Conservation (phyloP, 1,284 basidiomycete species). For the Pseudozyma tsukubaensis region DNA sequence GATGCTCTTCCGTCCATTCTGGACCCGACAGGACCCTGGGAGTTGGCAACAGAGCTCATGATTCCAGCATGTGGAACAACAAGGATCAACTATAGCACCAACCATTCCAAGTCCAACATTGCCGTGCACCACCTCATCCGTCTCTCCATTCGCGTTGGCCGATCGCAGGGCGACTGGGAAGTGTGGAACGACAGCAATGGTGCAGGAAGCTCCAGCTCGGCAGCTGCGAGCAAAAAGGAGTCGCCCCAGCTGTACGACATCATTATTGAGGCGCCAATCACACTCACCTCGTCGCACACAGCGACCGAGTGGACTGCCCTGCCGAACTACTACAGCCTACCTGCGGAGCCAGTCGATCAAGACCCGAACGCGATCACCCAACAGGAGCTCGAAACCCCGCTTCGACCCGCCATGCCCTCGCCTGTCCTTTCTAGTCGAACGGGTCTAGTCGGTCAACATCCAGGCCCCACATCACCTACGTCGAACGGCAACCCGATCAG, state of each 20-base stretch:
- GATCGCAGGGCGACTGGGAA: slow-evolving; percentile 46
- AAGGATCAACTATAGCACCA: slow-evolving; percentile 82
- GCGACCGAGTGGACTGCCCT: slow-evolving; percentile 62
- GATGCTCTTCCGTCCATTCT: slow-evolving; percentile 67
- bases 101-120: slow-evolving; percentile 84
- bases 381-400: slow-evolving; percentile 13
- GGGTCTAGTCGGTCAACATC: slow-evolving; percentile 16
- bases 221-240: slow-evolving; percentile 3
- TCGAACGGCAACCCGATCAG: slow-evolving; percentile 7
- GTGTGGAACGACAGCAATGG: slow-evolving; percentile 10
- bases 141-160: slow-evolving; percentile 84
- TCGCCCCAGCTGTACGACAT: slow-evolving; percentile 77
- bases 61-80: slow-evolving; percentile 66
- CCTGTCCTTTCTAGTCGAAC: slow-evolving; percentile 30
- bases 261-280: slow-evolving; percentile 83
- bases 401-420: slow-evolving; percentile 31
- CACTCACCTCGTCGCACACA: slow-evolving; percentile 69
- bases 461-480: slow-evolving; percentile 13
- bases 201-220: slow-evolving; percentile 6
- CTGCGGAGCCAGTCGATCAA: slow-evolving; percentile 27
- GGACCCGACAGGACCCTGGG: slow-evolving; percentile 74
- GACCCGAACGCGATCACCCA: slow-evolving; percentile 5
- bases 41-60: slow-evolving; percentile 69
- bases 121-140: slow-evolving; percentile 83
- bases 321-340: slow-evolving; percentile 59